Evolutionary conservation across 768 basidiomycete species (phyloP).

Genomic region (Boletus bicolor): DNA sequence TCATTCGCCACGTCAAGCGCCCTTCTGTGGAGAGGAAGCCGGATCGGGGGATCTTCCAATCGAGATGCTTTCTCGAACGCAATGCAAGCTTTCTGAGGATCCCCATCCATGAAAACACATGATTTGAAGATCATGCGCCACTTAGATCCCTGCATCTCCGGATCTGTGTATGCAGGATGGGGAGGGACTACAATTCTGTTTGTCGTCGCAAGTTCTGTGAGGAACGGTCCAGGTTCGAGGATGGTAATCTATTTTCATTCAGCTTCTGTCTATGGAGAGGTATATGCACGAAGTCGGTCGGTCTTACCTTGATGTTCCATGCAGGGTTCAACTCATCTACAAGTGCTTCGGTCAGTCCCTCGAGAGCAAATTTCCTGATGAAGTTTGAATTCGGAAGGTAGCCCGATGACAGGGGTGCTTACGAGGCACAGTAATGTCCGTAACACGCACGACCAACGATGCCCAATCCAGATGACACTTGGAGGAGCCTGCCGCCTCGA

Average conservation of each 20-base stretch:
- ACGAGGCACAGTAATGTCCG: constrained; percentile 30
- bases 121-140: background rate
- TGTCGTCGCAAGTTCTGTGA: background rate
- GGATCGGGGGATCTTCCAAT: constrained; percentile 20
- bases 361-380: constrained; percentile 23
- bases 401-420: background rate
- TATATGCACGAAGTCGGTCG: too few relatives aligned
- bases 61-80: constrained; percentile 16
- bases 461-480: constrained; percentile 31
- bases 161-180: constrained; percentile 19
- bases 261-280: background rate
- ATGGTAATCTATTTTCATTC: constrained; percentile 13
- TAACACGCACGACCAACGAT: constrained; percentile 6
- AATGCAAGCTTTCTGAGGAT: constrained; percentile 19
- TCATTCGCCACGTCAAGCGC: background rate
- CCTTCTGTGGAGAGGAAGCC: constrained; percentile 17
- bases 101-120: constrained; percentile 3
- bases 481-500: constrained; percentile 33
- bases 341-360: constrained; percentile 26
- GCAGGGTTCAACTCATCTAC: constrained; percentile 7
- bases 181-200: background rate
- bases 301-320: constrained; percentile 22
- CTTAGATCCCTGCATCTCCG: constrained; percentile 6
- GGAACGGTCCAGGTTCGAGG: constrained; percentile 20
- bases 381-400: background rate